These are phyloP conservation scores for Vitellaria paradoxa DNA, from an alignment of 179 eudicot species.

Conservation along the genomic window DNA sequence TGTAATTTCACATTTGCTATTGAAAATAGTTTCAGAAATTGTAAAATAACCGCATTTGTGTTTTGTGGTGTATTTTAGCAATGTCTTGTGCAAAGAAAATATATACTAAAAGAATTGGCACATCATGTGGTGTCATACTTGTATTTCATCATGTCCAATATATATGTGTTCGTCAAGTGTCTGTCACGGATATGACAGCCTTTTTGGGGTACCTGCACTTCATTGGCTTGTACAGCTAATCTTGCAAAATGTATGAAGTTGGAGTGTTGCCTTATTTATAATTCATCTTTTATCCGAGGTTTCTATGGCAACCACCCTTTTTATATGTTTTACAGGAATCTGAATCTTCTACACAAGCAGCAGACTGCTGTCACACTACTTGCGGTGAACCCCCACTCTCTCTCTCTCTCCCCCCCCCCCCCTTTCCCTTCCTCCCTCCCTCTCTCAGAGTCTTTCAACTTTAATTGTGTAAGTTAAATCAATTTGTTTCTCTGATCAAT, in stretches of 20 bases:
- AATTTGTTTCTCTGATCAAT: background rate
- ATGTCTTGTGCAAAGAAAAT: no score
- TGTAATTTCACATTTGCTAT: no score
- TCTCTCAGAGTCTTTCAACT: background rate
- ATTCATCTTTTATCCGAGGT: background rate
- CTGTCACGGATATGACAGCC: no score
- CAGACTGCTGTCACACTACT: slow-evolving; percentile 48
- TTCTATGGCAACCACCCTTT: background rate
- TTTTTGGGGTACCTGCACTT: no score
- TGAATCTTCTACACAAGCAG: slow-evolving; percentile 68
- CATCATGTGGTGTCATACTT: no score
- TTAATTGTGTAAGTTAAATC: background rate
- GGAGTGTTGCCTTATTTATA: background rate
- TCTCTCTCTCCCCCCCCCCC: background rate
- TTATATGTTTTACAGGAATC: slow-evolving; percentile 48
- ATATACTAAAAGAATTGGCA: no score
- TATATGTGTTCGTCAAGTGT: no score
- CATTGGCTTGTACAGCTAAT: no score
- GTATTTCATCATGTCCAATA: no score
- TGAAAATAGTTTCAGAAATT: no score
- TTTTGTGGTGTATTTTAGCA: no score
- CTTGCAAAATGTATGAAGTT: background rate
- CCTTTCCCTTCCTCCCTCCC: background rate
- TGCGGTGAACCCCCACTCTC: slow-evolving; percentile 45
- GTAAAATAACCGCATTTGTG: no score